These are phyloP conservation scores for Physaria fendleri DNA, from an alignment of 345 rosid species.

Conservation along the genomic window DNA sequence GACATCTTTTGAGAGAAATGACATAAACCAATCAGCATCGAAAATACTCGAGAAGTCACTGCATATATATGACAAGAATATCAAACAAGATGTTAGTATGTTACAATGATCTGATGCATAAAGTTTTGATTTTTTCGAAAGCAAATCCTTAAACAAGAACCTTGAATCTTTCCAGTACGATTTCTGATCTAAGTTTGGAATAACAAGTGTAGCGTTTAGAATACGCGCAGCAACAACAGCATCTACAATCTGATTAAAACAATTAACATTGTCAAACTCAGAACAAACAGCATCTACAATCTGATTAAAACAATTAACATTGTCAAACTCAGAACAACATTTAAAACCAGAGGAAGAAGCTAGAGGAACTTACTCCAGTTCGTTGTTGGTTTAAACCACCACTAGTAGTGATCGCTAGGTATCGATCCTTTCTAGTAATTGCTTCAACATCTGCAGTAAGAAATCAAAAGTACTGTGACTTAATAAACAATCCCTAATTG, in stretches of 20 bases:
- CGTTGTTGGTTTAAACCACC: slow-evolving; percentile 97
- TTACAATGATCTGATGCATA: too few relatives aligned
- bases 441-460: slow-evolving; percentile 47
- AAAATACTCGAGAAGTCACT: slow-evolving; percentile 89
- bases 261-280: background rate
- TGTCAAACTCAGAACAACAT: background rate
- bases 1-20: slow-evolving; percentile 76
- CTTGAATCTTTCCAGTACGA: slow-evolving; percentile 99
- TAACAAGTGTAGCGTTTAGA: slow-evolving; percentile 91
- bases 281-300: slow-evolving; percentile 39
- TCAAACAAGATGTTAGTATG: background rate
- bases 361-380: slow-evolving; percentile 62
- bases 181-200: slow-evolving; percentile 92
- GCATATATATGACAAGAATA: slow-evolving; percentile 18
- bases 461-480: background rate
- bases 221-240: slow-evolving; percentile 98
- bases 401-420: slow-evolving; percentile 72
- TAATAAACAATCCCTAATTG: background rate
- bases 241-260: slow-evolving; percentile 68
- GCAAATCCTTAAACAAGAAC: slow-evolving; percentile 27
- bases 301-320: slow-evolving; percentile 32
- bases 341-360: background rate
- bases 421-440: slow-evolving; percentile 47
- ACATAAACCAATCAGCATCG: slow-evolving; percentile 73
- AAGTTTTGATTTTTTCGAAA: background rate